Conservation (phyloP, 176 grass and related monocot genomes). For the Ananas comosus region DNA sequence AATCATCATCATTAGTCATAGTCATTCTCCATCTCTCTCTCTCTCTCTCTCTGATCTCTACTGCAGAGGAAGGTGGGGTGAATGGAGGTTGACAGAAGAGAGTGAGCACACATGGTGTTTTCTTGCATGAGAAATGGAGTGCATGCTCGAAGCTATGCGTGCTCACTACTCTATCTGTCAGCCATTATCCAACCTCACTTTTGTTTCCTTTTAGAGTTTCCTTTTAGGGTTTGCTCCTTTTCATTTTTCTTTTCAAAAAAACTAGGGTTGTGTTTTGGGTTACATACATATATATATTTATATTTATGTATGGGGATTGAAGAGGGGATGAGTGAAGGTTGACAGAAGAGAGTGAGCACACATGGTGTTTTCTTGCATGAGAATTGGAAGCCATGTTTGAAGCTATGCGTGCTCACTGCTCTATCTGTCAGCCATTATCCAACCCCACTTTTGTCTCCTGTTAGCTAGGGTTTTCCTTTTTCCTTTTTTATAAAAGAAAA, state of each 20-base stretch:
- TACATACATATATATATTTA: no score
- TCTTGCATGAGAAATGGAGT: conserved; percentile 9
- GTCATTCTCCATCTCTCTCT: conserved; percentile 14
- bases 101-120: conserved; percentile 18
- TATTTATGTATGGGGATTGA: background rate
- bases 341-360: conserved; percentile 77
- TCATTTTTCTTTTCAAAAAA: background rate
- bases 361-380: conserved; percentile 71
- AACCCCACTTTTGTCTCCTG: conserved; percentile 8
- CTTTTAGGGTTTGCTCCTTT: background rate
- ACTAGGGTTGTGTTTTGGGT: conserved; percentile 5
- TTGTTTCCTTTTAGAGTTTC: conserved; percentile 5
- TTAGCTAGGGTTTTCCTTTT: background rate
- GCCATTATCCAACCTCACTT: conserved; percentile 15
- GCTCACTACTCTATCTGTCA: conserved; percentile 39
- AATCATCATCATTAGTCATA: background rate
- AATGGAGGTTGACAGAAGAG: conserved; percentile 17
- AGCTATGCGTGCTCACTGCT: conserved; percentile 70
- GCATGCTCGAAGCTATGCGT: conserved; percentile 37
- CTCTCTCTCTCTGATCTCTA: conserved; percentile 12
- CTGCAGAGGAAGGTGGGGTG: background rate
- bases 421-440: conserved; percentile 49
- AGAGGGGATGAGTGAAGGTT: conserved; percentile 16
- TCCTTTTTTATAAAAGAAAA: no score
- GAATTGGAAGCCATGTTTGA: conserved; percentile 38